These are phyloP conservation scores for Berkeleyomyces basicola DNA, from an alignment of 2,329 filamentous ascomycete genomes.

Conservation along the genomic window DNA sequence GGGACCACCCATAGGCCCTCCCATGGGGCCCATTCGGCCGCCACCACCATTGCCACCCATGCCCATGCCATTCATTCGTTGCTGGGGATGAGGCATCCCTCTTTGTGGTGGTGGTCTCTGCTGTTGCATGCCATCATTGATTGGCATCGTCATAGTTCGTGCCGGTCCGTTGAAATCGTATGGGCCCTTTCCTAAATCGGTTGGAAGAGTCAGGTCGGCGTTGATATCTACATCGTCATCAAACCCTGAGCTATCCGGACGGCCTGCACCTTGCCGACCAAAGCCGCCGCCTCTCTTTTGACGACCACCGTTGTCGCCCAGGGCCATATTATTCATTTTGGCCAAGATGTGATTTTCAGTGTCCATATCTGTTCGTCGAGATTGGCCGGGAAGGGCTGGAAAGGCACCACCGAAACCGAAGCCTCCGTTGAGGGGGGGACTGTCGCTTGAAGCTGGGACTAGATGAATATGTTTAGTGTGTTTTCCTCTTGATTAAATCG, in stretches of 20 bases:
- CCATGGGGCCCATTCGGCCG: conserved; percentile 23
- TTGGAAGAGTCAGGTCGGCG: conserved; percentile 22
- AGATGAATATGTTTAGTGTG: background rate
- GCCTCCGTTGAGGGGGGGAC: conserved; percentile 7
- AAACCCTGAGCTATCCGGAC: conserved; percentile 13
- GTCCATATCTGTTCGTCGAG: conserved; percentile 10
- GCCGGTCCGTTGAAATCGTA: conserved; percentile 33
- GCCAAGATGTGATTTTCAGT: conserved; percentile 11
- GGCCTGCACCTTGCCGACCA: conserved; percentile 1
- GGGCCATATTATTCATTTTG: conserved; percentile 8
- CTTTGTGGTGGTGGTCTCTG: conserved; percentile 19
- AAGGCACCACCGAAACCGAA: conserved; percentile 10
- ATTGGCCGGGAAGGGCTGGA: conserved; percentile 7
- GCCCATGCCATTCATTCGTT: conserved; percentile 29
- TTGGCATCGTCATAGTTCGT: conserved; percentile 47
- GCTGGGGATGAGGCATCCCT: conserved; percentile 18
- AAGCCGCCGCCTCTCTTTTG: conserved; percentile 9
- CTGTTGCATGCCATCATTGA: conserved; percentile 26
- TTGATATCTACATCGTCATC: conserved; percentile 20
- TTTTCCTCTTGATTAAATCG: background rate
- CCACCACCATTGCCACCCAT: conserved; percentile 22
- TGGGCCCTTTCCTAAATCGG: conserved; percentile 15
- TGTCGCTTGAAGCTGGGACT: background rate
- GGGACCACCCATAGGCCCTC: conserved; percentile 16
- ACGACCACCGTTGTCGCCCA: background rate